phyloP scores from a whole-genome alignment of 1,139 yeast genomes.

The Yamadazyma trypodendri region DNA sequence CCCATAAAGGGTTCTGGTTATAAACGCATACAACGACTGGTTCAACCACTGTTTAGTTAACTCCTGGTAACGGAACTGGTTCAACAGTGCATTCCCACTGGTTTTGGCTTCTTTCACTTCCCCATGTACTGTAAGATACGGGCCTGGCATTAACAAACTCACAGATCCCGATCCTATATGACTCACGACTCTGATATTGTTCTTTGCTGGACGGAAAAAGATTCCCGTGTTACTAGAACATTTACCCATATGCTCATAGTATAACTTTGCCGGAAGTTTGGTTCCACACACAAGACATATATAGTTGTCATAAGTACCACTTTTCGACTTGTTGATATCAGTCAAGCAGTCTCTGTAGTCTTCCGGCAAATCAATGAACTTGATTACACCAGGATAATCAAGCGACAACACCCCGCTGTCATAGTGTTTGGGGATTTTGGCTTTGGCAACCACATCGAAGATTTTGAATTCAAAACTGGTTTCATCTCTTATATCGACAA shows the following conservation, averaged over 20 bases:
- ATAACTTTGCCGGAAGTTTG: slow-evolving; percentile 18
- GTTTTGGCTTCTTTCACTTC: slow-evolving; percentile 59
- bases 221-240: slow-evolving; percentile 35
- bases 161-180: slow-evolving; percentile 30
- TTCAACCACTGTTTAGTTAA: slow-evolving; percentile 61
- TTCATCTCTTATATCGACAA: slow-evolving; percentile 5
- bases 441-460: slow-evolving; percentile 24
- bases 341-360: slow-evolving; percentile 30
- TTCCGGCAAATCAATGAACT: slow-evolving; percentile 39
- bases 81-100: slow-evolving; percentile 54
- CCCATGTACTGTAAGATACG: slow-evolving; percentile 71
- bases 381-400: slow-evolving; percentile 40
- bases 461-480: slow-evolving; percentile 25
- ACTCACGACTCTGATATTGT: slow-evolving; percentile 37
- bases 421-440: slow-evolving; percentile 26
- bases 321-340: slow-evolving; percentile 8
- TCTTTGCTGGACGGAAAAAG: slow-evolving; percentile 43
- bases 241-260: slow-evolving; percentile 22
- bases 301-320: slow-evolving; percentile 23
- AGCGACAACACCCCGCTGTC: slow-evolving; percentile 26
- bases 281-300: slow-evolving; percentile 37
- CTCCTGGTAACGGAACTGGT: slow-evolving; percentile 50
- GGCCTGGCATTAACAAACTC: slow-evolving; percentile 48
- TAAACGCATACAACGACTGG: slow-evolving; percentile 44
- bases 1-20: slow-evolving; percentile 27